A percentile compares a stretch with the other conserved stretches of the same genome.
Evolutionary conservation across 2,329 filamentous ascomycete species (phyloP).

Genomic region (Aspergillus fijiensis): DNA sequence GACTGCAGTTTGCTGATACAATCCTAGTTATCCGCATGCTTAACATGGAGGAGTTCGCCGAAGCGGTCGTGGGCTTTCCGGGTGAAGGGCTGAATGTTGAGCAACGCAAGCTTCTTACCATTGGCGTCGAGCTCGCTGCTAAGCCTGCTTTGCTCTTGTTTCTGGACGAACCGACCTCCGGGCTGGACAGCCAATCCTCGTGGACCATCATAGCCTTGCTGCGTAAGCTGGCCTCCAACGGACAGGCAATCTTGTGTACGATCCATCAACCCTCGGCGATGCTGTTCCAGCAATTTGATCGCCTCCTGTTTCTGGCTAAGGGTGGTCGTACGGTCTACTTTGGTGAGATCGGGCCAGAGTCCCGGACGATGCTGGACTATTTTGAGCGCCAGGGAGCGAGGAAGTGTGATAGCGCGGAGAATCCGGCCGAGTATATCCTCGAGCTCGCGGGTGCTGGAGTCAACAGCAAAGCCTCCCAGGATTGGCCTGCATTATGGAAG

Average conservation of each 20-base stretch:
- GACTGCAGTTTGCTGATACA: slow-evolving; percentile 63
- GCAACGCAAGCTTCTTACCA: slow-evolving; percentile 42
- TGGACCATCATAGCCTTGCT: slow-evolving; percentile 61
- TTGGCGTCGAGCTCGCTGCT: slow-evolving; percentile 39
- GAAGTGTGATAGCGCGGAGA: slow-evolving; percentile 57
- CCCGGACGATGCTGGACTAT: slow-evolving; percentile 55
- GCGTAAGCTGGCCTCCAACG: slow-evolving; percentile 57
- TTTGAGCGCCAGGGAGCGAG: slow-evolving; percentile 60
- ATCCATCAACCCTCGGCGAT: slow-evolving; percentile 61
- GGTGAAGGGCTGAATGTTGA: slow-evolving; percentile 57
- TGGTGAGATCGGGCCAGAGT: slow-evolving; percentile 60
- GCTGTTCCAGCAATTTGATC: slow-evolving; percentile 59
- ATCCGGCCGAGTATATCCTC: slow-evolving; percentile 72
- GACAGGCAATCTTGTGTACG: slow-evolving; percentile 60
- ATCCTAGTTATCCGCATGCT: slow-evolving; percentile 57
- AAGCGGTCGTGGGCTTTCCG: slow-evolving; percentile 65
- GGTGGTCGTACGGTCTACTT: slow-evolving; percentile 66
- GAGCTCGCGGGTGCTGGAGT: slow-evolving; percentile 35
- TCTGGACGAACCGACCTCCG: slow-evolving; percentile 61
- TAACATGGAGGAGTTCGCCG: slow-evolving; percentile 65
- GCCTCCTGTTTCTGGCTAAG: slow-evolving; percentile 56
- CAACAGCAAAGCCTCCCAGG: background rate
- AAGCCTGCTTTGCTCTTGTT: slow-evolving; percentile 56
- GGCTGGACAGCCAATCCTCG: slow-evolving; percentile 58
- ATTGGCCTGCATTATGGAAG: background rate